Conservation (phyloP, 257 asterid genomes). For the Avicennia marina region DNA sequence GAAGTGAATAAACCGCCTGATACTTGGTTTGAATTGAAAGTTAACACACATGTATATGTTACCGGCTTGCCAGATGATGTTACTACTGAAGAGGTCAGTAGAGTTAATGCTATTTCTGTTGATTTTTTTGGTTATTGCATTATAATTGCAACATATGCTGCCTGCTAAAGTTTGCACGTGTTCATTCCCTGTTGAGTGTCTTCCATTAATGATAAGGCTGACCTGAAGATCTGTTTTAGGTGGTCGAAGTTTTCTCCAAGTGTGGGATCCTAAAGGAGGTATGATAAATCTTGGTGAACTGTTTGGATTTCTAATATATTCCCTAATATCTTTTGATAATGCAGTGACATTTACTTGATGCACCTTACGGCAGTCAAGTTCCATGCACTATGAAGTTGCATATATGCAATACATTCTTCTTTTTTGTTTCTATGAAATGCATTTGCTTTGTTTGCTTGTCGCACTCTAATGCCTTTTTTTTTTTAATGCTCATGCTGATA, state of each 20-base stretch:
- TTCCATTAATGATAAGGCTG: constrained; percentile 21
- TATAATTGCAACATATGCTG: not conserved
- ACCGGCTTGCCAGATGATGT: constrained; percentile 97
- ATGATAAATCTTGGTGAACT: constrained; percentile 19
- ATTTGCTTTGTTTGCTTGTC: too few relatives aligned
- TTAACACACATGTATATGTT: constrained; percentile 90
- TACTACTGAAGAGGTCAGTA: constrained; percentile 77
- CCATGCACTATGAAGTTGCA: not conserved
- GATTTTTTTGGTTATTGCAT: not conserved
- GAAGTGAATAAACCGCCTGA: constrained; percentile 97
- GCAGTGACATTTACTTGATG: constrained; percentile 15
- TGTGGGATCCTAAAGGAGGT: constrained; percentile 98
- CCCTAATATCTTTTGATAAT: constrained; percentile 3
- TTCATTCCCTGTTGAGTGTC: not conserved
- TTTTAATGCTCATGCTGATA: too few relatives aligned
- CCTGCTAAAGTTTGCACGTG: constrained; percentile 9
- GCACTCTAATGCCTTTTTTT: too few relatives aligned
- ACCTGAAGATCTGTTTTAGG: constrained; percentile 46
- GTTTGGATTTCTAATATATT: not conserved
- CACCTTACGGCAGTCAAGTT: constrained; percentile 6
- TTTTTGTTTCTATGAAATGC: constrained; percentile 8
- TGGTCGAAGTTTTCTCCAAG: constrained; percentile 85
- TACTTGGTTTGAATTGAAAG: constrained; percentile 95
- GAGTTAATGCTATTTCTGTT: constrained; percentile 13
- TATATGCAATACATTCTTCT: not conserved